phyloP scores from a whole-genome alignment of 2,329 filamentous ascomycete species.

The Penicillium sp. region DNA sequence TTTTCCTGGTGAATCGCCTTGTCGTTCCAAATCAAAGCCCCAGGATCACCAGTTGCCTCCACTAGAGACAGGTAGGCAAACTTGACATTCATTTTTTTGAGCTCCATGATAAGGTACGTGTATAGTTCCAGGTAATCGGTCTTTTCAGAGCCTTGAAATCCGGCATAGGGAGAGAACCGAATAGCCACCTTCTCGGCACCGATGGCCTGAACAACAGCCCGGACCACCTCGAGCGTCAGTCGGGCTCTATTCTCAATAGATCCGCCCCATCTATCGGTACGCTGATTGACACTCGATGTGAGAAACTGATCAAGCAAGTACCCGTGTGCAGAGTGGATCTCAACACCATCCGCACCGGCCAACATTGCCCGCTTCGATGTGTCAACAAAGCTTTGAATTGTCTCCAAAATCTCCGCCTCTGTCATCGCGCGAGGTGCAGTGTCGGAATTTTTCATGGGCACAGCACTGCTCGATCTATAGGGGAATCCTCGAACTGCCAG shows the following conservation, averaged over 20 bases:
- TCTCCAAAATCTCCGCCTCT: slow-evolving; percentile 1
- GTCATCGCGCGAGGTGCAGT: neutral
- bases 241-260: slow-evolving; percentile 51
- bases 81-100: slow-evolving; percentile 46
- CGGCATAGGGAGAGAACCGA: slow-evolving; percentile 41
- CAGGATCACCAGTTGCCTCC: slow-evolving; percentile 48
- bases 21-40: slow-evolving; percentile 1
- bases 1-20: slow-evolving; percentile 8
- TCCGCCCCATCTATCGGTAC: slow-evolving; percentile 51
- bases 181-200: slow-evolving; percentile 45
- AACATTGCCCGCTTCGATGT: neutral
- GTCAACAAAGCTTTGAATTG: neutral
- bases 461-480: slow-evolving; percentile 2
- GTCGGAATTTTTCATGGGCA: neutral
- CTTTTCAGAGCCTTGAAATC: slow-evolving; percentile 53
- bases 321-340: slow-evolving; percentile 49
- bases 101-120: slow-evolving; percentile 51
- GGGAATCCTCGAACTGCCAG: slow-evolving; percentile 1
- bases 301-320: slow-evolving; percentile 53
- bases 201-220: slow-evolving; percentile 38
- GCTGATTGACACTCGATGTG: slow-evolving; percentile 46
- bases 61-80: slow-evolving; percentile 62
- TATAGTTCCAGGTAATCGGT: slow-evolving; percentile 62
- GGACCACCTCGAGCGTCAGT: slow-evolving; percentile 53
- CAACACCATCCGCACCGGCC: slow-evolving; percentile 52